Base-by-base conservation (phyloP, 176 grass and related monocot species). In the Bothriochloa decipiens region DNA sequence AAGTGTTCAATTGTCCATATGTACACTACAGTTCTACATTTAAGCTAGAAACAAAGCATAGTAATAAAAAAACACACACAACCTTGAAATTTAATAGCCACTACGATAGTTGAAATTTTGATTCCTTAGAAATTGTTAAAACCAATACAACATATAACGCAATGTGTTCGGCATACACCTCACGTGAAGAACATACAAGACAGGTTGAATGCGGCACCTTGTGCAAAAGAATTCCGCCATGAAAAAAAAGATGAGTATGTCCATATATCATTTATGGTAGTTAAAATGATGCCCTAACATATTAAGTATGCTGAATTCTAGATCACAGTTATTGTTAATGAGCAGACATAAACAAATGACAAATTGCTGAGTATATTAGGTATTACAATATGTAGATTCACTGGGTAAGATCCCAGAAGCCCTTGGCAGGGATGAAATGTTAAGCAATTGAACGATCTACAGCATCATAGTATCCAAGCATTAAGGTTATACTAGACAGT, bases 371-470 rank as follows among this genome's bases (percentile, higher is more conserved):
- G 55, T 71, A 0, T 5, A 85, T 79, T 61, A 8, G 50, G 13
- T 43, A 28, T 25, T 37, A 52, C 68, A 36, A 72, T 64, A 79
- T 37, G 52, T 20, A 86, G 71, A 61, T 46, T 58, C 63, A 75
- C 28, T 35, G 22, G 45, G 36, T 26, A 33, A n/a, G 10, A 35
- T 11, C 26, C 6, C 35, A 76, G 7, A 39, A 39, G 62, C 23
- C 12, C 23, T 60, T 61, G 26, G 0, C 3, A 16, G 29, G 37
- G 70, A 77, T 27, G 8, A 7, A 18, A 23, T 23, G 28, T 25
- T 50, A 29, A 65, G 17, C 16, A 78, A 78, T 39, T 33, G 17
- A 65, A 65, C 3, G 32, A 17, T 23, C 63, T 47, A 28, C n/a
- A 72, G 42, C 39, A 72, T 22, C 8, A 16, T 37, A 77, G 52